Base-by-base conservation (phyloP, 352 stramenopile genomes). In the Elongisporangium prolatum region DNA sequence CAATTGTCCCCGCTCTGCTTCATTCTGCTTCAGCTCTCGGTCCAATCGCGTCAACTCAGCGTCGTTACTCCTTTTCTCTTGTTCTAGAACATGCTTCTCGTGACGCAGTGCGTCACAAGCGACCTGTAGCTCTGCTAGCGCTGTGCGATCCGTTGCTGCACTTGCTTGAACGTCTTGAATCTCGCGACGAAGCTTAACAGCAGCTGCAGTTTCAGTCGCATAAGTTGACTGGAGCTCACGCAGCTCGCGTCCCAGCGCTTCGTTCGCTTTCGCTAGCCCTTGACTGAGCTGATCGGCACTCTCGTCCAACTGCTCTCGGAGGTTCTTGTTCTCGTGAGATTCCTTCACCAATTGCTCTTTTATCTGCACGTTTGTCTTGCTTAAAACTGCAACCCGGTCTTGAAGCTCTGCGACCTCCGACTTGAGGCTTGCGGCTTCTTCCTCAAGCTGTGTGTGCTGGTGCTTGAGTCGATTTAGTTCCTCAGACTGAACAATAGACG, bases 281-380 rank as follows among this genome's bases (percentile, higher is more conserved):
- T 54, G 59, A 18, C 37, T 38, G 10, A 38, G 17, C 2, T 71
- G 53, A n/a, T 62, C 51, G 3, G 40, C 40, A 52, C 59, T 51
- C 4, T 49, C 25, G 21, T 74, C 61, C 5, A 78, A 28, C 37
- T 80, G 63, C 50, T 75, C 67, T 4, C 59, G 61, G 18, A 83
- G 48, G 10, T 49, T 48, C 22, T 77, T 76, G 55, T 80, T 75
- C 24, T 80, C 71, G 11, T 76, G 74, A 17, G 63, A 72, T 44
- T 83, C 75, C 47, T 76, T 75, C 21, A 61, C 16, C 10, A 84
- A 50, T 21, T 80, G 68, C 24, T 80, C 66, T 37, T 82, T 80
- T 21, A 75, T 59, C 38, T 80, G 68, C 7, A 28, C 24, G 24
- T 76, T 77, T 8, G 62, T 72, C 55, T 58, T 67, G 13, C 21